Evolutionary conservation across 176 grass and related monocot genomes (phyloP).

Genomic region (bread wheat (Triticum aestivum)): IWGSC_CS_RefSeq_v2.1 NC_057802.1:115436606-115437105

Average conservation of each 20-base stretch:
- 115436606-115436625: slow-evolving; percentile 76
- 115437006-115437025: neutral
- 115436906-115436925: slow-evolving; percentile 69
- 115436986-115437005: neutral
- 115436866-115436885: slow-evolving; percentile 71
- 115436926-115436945: slow-evolving; percentile 78
- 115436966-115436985: neutral
- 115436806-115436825: slow-evolving; percentile 69
- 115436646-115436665: slow-evolving; percentile 63
- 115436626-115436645: slow-evolving; percentile 81
- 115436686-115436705: slow-evolving; percentile 67
- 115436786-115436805: slow-evolving; percentile 80
- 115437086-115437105: neutral
- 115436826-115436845: slow-evolving; percentile 79
- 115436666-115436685: slow-evolving; percentile 64
- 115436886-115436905: slow-evolving; percentile 60
- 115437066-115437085: neutral
- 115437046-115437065: neutral
- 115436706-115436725: slow-evolving; percentile 77
- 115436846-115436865: slow-evolving; percentile 59
- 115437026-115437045: neutral
- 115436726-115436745: slow-evolving; percentile 56
- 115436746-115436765: slow-evolving; percentile 76
- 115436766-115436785: slow-evolving; percentile 74
- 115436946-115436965: slow-evolving; percentile 39